Conservation (phyloP, 139 green algal genomes). For the Picochlorum sp. region DNA sequence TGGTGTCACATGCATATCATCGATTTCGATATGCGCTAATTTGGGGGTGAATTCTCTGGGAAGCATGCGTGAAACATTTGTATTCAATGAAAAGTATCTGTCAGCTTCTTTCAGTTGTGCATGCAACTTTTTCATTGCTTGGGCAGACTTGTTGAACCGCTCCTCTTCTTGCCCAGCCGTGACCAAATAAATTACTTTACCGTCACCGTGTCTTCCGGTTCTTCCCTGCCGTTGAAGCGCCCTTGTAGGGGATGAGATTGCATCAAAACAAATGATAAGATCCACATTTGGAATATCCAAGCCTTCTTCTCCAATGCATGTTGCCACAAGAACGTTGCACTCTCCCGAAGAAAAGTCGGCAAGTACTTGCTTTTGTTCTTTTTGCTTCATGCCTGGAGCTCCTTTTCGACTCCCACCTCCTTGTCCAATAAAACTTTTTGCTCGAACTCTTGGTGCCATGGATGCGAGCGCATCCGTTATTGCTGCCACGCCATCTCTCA, state of each 20-base stretch:
- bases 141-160: conserved; percentile 41
- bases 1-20: conserved; percentile 8
- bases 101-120: conserved; percentile 24
- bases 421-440: conserved; percentile 80
- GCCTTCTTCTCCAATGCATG: conserved; percentile 93
- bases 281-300: conserved; percentile 94
- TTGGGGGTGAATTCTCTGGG: conserved; percentile 26
- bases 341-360: conserved; percentile 42
- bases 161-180: conserved; percentile 51
- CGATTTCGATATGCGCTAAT: not conserved
- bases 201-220: conserved; percentile 75
- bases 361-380: conserved; percentile 54
- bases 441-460: conserved; percentile 40
- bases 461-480: conserved; percentile 55
- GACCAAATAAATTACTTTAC: conserved; percentile 79
- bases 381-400: conserved; percentile 36
- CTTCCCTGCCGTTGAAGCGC: conserved; percentile 86
- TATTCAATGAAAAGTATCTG: conserved; percentile 24
- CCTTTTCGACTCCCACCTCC: not conserved
- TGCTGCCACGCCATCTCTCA: conserved; percentile 59
- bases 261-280: conserved; percentile 90
- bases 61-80: conserved; percentile 40
- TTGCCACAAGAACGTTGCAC: conserved; percentile 83
- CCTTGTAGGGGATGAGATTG: conserved; percentile 57
- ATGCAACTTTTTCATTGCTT: conserved; percentile 31